Evolutionary conservation across 2,329 filamentous ascomycete species (phyloP).

Genomic region (Aspergillus jensenii): DNA sequence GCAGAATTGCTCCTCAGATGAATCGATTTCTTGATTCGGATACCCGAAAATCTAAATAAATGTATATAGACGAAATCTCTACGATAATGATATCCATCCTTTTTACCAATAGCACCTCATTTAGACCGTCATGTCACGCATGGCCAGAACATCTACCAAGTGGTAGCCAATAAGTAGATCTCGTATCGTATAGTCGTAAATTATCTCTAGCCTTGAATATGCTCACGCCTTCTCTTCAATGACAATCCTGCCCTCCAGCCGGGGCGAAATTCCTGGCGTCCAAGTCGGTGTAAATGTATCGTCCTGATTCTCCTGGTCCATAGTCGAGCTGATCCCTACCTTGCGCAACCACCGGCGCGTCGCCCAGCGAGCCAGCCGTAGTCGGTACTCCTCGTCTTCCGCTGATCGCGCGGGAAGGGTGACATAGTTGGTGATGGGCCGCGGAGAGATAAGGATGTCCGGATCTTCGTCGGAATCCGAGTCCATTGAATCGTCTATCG

Average conservation of each 20-base stretch:
- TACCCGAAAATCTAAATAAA: background rate
- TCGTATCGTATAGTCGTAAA: slow-evolving; percentile 1
- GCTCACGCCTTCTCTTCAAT: slow-evolving; percentile 16
- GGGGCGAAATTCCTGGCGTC: slow-evolving; percentile 77
- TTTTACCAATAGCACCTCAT: background rate
- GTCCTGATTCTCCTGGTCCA: slow-evolving; percentile 55
- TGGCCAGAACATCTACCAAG: background rate
- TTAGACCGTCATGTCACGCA: background rate
- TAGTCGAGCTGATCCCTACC: slow-evolving; percentile 58
- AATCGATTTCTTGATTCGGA: background rate
- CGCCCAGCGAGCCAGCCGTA: slow-evolving; percentile 67
- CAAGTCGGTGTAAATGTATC: slow-evolving; percentile 65
- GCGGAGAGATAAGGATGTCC: slow-evolving; percentile 37
- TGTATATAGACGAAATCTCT: background rate
- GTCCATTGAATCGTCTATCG: slow-evolving; percentile 38
- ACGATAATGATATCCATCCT: background rate
- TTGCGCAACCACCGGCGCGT: slow-evolving; percentile 71
- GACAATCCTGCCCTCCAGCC: slow-evolving; percentile 72
- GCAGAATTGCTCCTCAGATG: background rate
- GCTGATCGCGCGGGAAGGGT: slow-evolving; percentile 39
- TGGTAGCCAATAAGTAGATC: background rate
- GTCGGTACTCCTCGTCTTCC: slow-evolving; percentile 54
- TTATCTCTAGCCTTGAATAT: background rate
- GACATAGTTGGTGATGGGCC: slow-evolving; percentile 36
- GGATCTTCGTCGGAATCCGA: slow-evolving; percentile 45